A percentile compares a stretch with the other conserved stretches of the same genome.
These are phyloP conservation scores for Datura wrightii DNA, from an alignment of 257 asterid genomes.

Conservation along the genomic window DNA sequence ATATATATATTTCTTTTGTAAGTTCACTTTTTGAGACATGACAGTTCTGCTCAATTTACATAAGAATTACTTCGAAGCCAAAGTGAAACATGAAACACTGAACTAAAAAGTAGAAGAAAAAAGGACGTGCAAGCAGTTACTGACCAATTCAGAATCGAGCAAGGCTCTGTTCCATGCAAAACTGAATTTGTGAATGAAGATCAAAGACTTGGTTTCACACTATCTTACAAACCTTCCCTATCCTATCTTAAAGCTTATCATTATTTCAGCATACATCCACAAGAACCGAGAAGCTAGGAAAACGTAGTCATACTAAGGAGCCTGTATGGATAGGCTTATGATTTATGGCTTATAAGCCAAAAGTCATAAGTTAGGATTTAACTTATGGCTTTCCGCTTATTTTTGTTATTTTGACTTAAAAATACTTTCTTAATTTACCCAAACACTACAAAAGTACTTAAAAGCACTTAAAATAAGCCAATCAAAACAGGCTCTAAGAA, in stretches of 20 bases:
- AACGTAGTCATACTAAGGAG: not conserved
- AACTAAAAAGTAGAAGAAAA: not conserved
- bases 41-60: not conserved
- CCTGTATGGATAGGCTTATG: too few relatives aligned
- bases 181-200: slow-evolving; percentile 2
- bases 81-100: not conserved
- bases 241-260: not conserved
- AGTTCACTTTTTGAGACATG: not conserved
- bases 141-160: too few relatives aligned
- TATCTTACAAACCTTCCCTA: not conserved
- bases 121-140: not conserved
- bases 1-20: not conserved
- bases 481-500: not conserved
- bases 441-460: too few relatives aligned
- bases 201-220: not conserved
- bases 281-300: not conserved
- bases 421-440: too few relatives aligned
- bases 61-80: not conserved
- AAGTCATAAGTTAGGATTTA: too few relatives aligned
- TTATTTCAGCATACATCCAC: not conserved
- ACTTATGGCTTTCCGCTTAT: too few relatives aligned
- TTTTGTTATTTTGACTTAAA: too few relatives aligned
- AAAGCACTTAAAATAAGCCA: too few relatives aligned
- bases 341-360: too few relatives aligned
- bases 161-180: too few relatives aligned